Base-by-base conservation (phyloP, 768 basidiomycete genomes). In the Chalciporus sphaerocephalus region DNA sequence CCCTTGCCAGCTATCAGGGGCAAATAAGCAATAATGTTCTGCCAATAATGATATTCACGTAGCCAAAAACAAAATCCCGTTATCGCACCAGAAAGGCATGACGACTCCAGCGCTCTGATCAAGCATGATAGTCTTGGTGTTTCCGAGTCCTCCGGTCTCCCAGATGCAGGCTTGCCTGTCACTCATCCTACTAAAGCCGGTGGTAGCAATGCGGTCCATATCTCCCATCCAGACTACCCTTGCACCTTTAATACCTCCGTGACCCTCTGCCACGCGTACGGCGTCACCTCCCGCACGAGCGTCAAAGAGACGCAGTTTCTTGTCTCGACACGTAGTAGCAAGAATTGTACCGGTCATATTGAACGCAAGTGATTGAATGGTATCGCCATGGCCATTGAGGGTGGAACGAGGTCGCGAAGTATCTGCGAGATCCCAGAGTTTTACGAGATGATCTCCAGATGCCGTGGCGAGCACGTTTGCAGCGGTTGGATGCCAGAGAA, bases 51-150 rank as follows among this genome's bases (percentile, higher is more conserved):
- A 30, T 17, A 16, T 3, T 38, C n/a, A 67, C 78, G 25, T 40
- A 83, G 81, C 82, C 47, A 91, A 73, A 78, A 92, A 91, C 34
- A 93, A 69, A 43, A 96, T 87, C 54, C 89, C 87, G 64, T 95
- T 97, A 55, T 95, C 93, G 33, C 80, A 83, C 84, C 91, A 98
- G 81, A 96, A 96, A 2, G 95, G 95, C 93, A 98, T 98, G 34
- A 94, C 65, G 9, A 95, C 91, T 30, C 95, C 95, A 41, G 93
- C 83, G 30, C 85, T 85, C 64, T 94, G 92, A 65, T 99, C 95
- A 49, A 98, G 71, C 12, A 74, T 74, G 42, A 82, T 69, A 47
- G 80, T 90, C 71, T 92, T 94, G 52, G 93, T 55, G 61, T 80
- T 92, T 32, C 66, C 73, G 42, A 98, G 65, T 12, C 81, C 74